phyloP scores from a whole-genome alignment of 1,139 yeast species.

The Pichia sp. region DNA sequence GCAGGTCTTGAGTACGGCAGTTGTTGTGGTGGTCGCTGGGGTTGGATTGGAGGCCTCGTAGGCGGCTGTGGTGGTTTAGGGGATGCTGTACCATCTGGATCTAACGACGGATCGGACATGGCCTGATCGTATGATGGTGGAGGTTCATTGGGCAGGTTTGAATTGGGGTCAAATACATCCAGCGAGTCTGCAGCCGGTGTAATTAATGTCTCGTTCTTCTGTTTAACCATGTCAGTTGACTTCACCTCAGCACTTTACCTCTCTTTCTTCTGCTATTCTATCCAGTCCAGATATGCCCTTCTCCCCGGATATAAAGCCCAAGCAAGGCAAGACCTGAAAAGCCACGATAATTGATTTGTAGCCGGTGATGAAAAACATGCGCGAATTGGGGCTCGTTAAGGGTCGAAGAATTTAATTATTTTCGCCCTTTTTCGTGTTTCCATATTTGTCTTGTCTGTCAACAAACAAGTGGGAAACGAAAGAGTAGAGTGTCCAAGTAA shows the following conservation, averaged over 20 bases:
- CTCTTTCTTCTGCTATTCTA: too few relatives aligned
- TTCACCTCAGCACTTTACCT: too few relatives aligned
- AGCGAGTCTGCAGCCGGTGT: constrained; percentile 7
- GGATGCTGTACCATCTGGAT: not conserved
- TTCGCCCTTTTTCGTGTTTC: too few relatives aligned
- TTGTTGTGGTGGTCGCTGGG: constrained; percentile 6
- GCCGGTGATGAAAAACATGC: too few relatives aligned
- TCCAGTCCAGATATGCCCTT: too few relatives aligned
- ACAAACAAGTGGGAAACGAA: not conserved
- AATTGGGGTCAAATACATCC: constrained; percentile 15
- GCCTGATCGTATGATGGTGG: constrained; percentile 30
- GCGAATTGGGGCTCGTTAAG: not conserved
- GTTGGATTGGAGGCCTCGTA: not conserved
- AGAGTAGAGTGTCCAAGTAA: not conserved
- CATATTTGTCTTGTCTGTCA: too few relatives aligned
- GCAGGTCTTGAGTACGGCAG: constrained; percentile 7
- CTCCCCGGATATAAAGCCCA: too few relatives aligned
- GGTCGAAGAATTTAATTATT: not conserved
- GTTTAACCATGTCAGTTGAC: too few relatives aligned
- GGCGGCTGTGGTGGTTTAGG: not conserved
- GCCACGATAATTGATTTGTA: too few relatives aligned
- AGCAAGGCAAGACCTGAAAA: too few relatives aligned
- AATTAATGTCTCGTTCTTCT: too few relatives aligned
- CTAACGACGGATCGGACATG: constrained; percentile 7
- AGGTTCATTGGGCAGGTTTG: constrained; percentile 16